Percentiles rank a stretch among this genome's conserved stretches.
These are phyloP conservation scores for Gossypium gossypioides DNA, from an alignment of 441 rosid species.

Conservation along the genomic window DNA sequence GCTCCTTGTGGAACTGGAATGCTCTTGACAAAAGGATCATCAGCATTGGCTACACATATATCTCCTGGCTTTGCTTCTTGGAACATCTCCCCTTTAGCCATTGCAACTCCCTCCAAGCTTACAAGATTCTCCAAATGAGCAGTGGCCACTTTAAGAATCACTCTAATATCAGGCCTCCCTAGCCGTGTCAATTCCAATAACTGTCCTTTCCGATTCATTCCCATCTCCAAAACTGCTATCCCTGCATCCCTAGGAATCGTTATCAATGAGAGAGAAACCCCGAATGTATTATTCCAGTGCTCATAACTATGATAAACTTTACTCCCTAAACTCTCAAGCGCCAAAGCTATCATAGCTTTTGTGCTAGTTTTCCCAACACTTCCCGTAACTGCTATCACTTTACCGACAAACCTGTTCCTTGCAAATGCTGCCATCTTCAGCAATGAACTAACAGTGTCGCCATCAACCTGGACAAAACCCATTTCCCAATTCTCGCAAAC, in stretches of 20 bases:
- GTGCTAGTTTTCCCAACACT: conserved; percentile 28
- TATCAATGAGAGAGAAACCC: conserved; percentile 26
- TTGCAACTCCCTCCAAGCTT: conserved; percentile 23
- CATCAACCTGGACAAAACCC: conserved; percentile 26
- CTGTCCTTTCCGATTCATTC: conserved; percentile 28
- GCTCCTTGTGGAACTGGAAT: conserved; percentile 19
- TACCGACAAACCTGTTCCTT: conserved; percentile 15
- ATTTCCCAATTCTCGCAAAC: conserved; percentile 22
- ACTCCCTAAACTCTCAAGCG: conserved; percentile 14
- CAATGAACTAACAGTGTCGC: conserved; percentile 15
- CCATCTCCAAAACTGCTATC: conserved; percentile 26
- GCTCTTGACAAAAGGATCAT: conserved; percentile 25
- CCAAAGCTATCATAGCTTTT: conserved; percentile 22
- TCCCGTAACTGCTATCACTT: conserved; percentile 21
- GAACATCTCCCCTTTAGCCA: conserved; percentile 29
- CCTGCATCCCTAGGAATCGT: conserved; percentile 15
- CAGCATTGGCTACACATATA: conserved; percentile 24
- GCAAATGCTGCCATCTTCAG: conserved; percentile 21
- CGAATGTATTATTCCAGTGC: conserved; percentile 24
- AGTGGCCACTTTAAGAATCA: conserved; percentile 23
- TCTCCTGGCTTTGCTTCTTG: conserved; percentile 20
- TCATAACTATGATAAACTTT: conserved; percentile 22
- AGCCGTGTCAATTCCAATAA: conserved; percentile 26
- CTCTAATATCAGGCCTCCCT: conserved; percentile 21
- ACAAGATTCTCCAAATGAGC: conserved; percentile 26